Conservation (phyloP, 441 rosid genomes). For the Adansonia grandidieri region DNA sequence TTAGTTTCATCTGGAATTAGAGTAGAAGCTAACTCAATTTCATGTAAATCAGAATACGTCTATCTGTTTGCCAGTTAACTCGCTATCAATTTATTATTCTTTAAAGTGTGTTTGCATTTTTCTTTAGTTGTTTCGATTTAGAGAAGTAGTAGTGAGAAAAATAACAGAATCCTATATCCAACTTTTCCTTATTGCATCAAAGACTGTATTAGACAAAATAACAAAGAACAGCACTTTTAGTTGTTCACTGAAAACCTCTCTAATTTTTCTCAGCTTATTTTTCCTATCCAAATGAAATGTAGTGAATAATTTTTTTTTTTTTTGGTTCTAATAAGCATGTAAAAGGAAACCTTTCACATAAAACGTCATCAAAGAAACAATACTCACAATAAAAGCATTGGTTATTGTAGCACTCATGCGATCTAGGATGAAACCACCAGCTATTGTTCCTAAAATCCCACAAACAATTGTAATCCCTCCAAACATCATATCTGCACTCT, state of each 20-base stretch:
- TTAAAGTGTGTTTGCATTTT: neutral
- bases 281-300: neutral
- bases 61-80: neutral
- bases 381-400: constrained; percentile 84
- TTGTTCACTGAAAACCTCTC: neutral
- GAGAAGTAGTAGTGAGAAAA: neutral
- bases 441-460: constrained; percentile 83
- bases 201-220: neutral
- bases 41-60: neutral
- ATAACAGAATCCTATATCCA: constrained; percentile 1
- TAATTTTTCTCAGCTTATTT: neutral
- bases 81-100: neutral
- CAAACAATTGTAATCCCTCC: constrained; percentile 88
- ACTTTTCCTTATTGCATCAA: neutral
- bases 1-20: constrained; percentile 5
- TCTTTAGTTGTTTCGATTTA: neutral
- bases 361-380: neutral
- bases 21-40: neutral
- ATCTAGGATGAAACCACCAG: constrained; percentile 86
- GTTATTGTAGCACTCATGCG: constrained; percentile 65
- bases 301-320: neutral
- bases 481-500: constrained; percentile 78
- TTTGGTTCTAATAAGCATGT: neutral
- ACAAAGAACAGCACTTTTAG: neutral
- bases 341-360: constrained; percentile 11